Conservation (phyloP, 2,329 filamentous ascomycete genomes). For the Penicillium sp. region DNA sequence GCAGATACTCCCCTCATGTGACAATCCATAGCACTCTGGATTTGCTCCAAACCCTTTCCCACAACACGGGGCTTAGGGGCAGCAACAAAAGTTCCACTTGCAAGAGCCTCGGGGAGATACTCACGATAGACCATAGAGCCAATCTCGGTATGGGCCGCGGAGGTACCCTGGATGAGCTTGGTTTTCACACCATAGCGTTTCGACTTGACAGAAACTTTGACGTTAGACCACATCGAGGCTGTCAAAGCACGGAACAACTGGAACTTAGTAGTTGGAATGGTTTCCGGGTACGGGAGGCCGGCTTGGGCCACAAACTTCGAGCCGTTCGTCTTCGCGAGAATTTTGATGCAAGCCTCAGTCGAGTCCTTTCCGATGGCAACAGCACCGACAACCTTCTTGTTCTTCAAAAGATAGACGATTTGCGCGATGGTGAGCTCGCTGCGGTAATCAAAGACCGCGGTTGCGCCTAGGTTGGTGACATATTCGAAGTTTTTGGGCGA, state of each 20-base stretch:
- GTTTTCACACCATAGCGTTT: neutral
- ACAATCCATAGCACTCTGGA: neutral
- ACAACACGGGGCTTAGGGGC: neutral
- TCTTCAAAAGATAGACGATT: neutral
- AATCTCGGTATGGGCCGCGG: neutral
- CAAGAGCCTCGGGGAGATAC: neutral
- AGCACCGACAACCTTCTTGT: neutral
- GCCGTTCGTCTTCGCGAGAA: neutral
- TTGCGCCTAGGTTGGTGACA: neutral
- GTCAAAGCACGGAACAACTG: neutral
- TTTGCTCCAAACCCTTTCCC: neutral
- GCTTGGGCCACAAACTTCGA: conserved; percentile 1
- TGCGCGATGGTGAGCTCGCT: neutral
- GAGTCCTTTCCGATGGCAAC: conserved; percentile 4
- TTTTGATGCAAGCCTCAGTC: conserved; percentile 3
- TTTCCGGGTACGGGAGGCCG: neutral
- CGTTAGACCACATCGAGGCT: neutral
- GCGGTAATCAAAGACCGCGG: conserved; percentile 2
- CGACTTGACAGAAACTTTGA: neutral
- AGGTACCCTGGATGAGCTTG: neutral
- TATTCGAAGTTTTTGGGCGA: neutral
- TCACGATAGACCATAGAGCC: neutral
- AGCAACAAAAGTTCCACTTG: neutral
- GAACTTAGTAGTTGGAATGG: neutral
- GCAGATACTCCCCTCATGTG: neutral